Evolutionary conservation across 257 asterid species (phyloP).

Genomic region (Jaltomata sinuosa): DNA sequence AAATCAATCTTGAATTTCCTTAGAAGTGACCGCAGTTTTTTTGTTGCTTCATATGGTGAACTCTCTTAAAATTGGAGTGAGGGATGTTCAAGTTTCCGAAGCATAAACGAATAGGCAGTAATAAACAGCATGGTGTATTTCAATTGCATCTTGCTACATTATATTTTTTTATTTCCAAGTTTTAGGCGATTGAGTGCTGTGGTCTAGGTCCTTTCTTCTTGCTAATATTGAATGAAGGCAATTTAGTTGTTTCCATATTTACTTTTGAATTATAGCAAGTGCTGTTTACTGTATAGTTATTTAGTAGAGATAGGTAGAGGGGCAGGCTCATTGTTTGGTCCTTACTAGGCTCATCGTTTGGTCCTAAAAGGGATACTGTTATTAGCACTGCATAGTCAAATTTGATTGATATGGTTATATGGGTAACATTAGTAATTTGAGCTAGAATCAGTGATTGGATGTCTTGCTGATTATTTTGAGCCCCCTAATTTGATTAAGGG

Average conservation of each 20-base stretch:
- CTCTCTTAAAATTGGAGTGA: background rate
- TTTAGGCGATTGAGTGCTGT: no score
- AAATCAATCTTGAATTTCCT: background rate
- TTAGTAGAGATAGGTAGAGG: background rate
- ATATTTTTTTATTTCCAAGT: background rate
- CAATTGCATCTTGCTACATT: background rate
- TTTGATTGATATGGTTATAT: background rate
- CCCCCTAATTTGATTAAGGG: background rate
- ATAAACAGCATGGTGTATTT: background rate
- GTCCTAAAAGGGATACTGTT: no score
- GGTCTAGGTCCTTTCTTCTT: no score
- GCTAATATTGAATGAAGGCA: background rate
- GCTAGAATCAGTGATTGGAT: background rate
- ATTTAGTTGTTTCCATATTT: background rate
- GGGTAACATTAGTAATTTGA: background rate
- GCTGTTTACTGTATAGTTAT: background rate
- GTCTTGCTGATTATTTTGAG: background rate
- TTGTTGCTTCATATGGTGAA: conserved; percentile 3
- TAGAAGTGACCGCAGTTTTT: background rate
- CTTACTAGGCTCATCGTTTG: no score
- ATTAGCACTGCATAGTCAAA: background rate
- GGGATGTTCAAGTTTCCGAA: conserved; percentile 2
- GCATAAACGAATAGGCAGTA: background rate
- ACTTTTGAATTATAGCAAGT: background rate
- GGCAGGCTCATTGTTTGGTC: background rate